Evolutionary conservation across 208 protist species (phyloP).

Genomic region (Trypanosoma avium): DNA sequence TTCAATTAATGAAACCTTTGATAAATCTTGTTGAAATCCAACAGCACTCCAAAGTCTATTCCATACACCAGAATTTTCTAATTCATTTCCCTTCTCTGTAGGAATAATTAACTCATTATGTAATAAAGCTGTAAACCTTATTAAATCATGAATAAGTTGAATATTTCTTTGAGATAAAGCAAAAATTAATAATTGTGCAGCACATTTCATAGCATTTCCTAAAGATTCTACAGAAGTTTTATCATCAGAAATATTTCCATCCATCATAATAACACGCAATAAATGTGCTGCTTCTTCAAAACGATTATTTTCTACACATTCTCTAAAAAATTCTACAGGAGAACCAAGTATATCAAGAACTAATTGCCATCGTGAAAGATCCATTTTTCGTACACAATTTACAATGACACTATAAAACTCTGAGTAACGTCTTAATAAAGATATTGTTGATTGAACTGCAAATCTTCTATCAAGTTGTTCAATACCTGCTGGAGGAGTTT

Average conservation of each 20-base stretch:
- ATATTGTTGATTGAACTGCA: slow-evolving; percentile 44
- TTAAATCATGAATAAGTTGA: slow-evolving; percentile 53
- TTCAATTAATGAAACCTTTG: background rate
- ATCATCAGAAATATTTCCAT: slow-evolving; percentile 11
- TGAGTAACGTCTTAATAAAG: slow-evolving; percentile 63
- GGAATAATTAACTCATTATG: slow-evolving; percentile 40
- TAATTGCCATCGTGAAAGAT: slow-evolving; percentile 55
- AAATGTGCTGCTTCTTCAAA: slow-evolving; percentile 68
- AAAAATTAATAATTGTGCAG: slow-evolving; percentile 38
- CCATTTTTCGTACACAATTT: slow-evolving; percentile 75
- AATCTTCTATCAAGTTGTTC: slow-evolving; percentile 34
- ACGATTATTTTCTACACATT: slow-evolving; percentile 61
- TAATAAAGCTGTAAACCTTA: slow-evolving; percentile 73
- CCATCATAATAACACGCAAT: slow-evolving; percentile 70
- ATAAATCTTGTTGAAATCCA: slow-evolving; percentile 10
- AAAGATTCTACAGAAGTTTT: slow-evolving; percentile 20
- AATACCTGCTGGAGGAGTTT: slow-evolving; percentile 40
- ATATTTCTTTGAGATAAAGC: slow-evolving; percentile 40
- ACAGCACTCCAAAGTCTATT: slow-evolving; percentile 6
- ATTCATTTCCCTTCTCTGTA: background rate
- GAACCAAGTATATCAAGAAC: slow-evolving; percentile 66
- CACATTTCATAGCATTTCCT: slow-evolving; percentile 33
- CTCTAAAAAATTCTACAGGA: slow-evolving; percentile 57
- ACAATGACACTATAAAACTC: slow-evolving; percentile 73
- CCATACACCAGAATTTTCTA: slow-evolving; percentile 1